Conservation (phyloP, 305 asterid species). For the Fraxinus sp. region DNA sequence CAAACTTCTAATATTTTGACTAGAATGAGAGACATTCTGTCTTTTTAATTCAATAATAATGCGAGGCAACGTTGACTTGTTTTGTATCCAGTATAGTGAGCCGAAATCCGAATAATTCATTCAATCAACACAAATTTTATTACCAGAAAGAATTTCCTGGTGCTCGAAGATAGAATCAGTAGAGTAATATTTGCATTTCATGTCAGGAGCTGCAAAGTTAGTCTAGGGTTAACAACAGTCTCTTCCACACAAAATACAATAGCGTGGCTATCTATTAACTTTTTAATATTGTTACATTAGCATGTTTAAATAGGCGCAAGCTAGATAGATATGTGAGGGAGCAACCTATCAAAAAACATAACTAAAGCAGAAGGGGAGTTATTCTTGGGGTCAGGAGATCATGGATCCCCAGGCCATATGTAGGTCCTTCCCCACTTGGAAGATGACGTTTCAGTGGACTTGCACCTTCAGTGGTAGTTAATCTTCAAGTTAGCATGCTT, state of each 20-base stretch:
- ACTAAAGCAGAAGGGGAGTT: background rate
- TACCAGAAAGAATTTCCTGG: background rate
- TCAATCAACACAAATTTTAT: background rate
- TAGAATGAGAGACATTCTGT: background rate
- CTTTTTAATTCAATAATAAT: background rate
- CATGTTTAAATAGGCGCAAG: background rate
- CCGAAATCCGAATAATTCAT: background rate
- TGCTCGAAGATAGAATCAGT: background rate
- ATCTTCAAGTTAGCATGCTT: background rate
- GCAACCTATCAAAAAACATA: background rate
- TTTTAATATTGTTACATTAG: background rate
- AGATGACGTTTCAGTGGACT: background rate
- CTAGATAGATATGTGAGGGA: background rate
- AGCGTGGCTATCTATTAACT: background rate
- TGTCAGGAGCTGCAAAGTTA: background rate
- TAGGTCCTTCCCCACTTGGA: background rate
- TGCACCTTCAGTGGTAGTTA: background rate
- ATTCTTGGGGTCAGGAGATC: background rate
- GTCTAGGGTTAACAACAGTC: slow-evolving; percentile 2
- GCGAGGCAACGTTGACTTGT: background rate
- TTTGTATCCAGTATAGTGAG: background rate
- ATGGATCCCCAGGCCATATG: background rate
- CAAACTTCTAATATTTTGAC: background rate
- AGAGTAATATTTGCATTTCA: background rate
- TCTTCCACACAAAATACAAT: background rate